Evolutionary conservation across 2,329 filamentous ascomycete species (phyloP).

Genomic region (Corniculantispora saksenae): DNA sequence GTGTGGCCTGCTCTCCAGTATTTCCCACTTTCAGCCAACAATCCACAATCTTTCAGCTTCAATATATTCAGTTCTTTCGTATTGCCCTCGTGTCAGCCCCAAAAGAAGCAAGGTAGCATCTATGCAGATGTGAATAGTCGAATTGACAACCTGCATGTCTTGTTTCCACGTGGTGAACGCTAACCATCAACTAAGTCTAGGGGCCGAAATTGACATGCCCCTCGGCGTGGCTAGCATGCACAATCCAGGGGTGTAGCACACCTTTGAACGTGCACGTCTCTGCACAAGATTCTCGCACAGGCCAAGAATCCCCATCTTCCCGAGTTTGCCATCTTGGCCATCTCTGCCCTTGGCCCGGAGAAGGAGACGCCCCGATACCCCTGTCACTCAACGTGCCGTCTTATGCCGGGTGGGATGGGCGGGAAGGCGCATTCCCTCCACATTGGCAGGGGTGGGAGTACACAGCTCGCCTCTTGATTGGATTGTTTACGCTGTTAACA

Average conservation of each 20-base stretch:
- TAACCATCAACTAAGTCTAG: not conserved
- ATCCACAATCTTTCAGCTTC: not conserved
- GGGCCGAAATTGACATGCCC: not conserved
- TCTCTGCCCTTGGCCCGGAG: constrained; percentile 1
- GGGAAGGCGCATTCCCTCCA: constrained; percentile 2
- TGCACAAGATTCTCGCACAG: not conserved
- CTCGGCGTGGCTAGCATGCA: not conserved
- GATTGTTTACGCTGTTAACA: too few relatives aligned
- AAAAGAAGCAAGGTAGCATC: not conserved
- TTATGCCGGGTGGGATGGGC: constrained; percentile 2
- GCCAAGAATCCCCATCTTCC: not conserved
- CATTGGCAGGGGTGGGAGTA: not conserved
- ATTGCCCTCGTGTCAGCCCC: not conserved
- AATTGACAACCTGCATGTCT: constrained; percentile 8
- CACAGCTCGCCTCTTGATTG: too few relatives aligned
- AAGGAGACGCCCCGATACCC: constrained; percentile 14
- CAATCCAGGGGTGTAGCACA: not conserved
- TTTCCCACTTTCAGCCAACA: too few relatives aligned
- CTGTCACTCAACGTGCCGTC: not conserved
- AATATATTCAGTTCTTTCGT: not conserved
- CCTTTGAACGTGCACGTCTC: not conserved
- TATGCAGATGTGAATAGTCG: not conserved
- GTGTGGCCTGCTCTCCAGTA: too few relatives aligned
- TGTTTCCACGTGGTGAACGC: constrained; percentile 11
- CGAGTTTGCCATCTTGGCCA: constrained; percentile 9